Evolutionary conservation across 192 early-diverging fungal species (phyloP).

Genomic region (Gaertneriomyces sp.): DNA sequence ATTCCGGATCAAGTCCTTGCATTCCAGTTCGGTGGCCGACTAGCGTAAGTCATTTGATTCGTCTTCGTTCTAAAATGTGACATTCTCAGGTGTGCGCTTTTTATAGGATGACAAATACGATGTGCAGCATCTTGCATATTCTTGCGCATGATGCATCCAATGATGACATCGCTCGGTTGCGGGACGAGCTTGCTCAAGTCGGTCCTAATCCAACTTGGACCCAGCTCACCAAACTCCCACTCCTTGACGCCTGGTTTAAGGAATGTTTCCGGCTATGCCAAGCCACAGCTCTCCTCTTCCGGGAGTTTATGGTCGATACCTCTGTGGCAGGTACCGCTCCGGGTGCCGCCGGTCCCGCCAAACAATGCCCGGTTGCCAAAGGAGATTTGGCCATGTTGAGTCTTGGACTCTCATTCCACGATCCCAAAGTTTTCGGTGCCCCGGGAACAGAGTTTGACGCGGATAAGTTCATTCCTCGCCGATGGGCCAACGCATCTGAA

Average conservation of each 20-base stretch:
- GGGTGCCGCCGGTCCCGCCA: not conserved
- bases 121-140: conserved; percentile 3
- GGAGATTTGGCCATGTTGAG: conserved; percentile 2
- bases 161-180: not conserved
- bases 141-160: not conserved
- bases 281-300: not conserved
- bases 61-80: no score
- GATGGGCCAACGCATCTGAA: not conserved
- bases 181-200: not conserved
- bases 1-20: conserved; percentile 1
- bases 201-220: not conserved
- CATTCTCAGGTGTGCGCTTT: no score
- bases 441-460: not conserved
- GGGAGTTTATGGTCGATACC: not conserved
- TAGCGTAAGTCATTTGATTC: not conserved
- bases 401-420: not conserved
- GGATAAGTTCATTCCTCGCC: not conserved
- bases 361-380: conserved; percentile 1
- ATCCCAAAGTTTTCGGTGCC: not conserved
- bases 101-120: not conserved
- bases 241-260: not conserved
- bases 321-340: not conserved
- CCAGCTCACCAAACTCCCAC: not conserved
- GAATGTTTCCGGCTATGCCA: not conserved
- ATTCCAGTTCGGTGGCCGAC: not conserved